phyloP scores from a whole-genome alignment of 345 rosid species.

The Bruguiera gymnorhiza region DNA sequence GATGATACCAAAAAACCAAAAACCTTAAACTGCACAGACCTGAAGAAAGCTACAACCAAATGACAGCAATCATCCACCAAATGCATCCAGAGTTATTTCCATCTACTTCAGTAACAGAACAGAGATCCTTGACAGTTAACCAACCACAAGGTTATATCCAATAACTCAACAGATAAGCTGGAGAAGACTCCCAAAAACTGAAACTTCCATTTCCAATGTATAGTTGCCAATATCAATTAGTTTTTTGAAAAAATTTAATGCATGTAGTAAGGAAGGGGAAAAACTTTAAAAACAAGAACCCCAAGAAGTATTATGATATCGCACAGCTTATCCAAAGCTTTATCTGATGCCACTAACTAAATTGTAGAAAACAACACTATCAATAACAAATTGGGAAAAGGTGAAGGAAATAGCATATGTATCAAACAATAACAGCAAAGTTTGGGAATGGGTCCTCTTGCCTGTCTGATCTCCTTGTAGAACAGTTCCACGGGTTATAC shows the following conservation, averaged over 20 bases:
- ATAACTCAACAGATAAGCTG: too few species aligned
- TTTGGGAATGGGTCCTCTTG: slow-evolving; percentile 20
- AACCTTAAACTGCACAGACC: too few species aligned
- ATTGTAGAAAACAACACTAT: not conserved
- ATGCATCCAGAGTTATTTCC: not conserved
- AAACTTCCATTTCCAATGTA: too few species aligned
- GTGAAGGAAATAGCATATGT: not conserved
- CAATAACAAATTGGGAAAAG: not conserved
- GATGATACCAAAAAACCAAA: too few species aligned
- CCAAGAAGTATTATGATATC: not conserved
- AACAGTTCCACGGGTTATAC: slow-evolving; percentile 88
- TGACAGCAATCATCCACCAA: not conserved
- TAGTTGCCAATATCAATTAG: too few species aligned
- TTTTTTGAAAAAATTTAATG: too few species aligned
- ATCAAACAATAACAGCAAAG: not conserved
- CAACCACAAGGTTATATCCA: too few species aligned
- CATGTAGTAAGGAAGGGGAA: too few species aligned
- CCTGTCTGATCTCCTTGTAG: slow-evolving; percentile 79
- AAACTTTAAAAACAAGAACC: too few species aligned
- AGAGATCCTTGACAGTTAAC: not conserved
- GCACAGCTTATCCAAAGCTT: not conserved
- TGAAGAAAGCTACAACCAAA: not conserved
- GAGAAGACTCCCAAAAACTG: too few species aligned
- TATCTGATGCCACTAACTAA: not conserved
- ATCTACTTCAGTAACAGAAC: not conserved